These are phyloP conservation scores for Pichia pseudocactophila DNA, from an alignment of 805 yeast genomes.

Conservation along the genomic window DNA sequence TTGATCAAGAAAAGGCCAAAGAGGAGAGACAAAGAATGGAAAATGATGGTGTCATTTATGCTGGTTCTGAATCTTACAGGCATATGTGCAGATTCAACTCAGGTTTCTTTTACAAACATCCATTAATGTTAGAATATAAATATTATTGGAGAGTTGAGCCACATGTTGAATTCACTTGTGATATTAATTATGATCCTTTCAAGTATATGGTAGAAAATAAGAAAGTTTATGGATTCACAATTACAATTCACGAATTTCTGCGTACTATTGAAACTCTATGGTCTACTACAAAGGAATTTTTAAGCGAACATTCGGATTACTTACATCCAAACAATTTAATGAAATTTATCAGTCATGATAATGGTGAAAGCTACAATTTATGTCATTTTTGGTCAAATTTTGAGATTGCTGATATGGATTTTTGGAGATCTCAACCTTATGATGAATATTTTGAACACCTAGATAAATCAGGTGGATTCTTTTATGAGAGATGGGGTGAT, in stretches of 20 bases:
- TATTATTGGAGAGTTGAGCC: slow-evolving; percentile 79
- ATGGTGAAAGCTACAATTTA: slow-evolving; percentile 55
- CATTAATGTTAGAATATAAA: slow-evolving; percentile 46
- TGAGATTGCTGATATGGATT: slow-evolving; percentile 64
- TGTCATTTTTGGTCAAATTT: slow-evolving; percentile 84
- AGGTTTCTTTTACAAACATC: slow-evolving; percentile 52
- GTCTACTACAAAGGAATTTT: slow-evolving; percentile 42
- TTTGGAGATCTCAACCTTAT: slow-evolving; percentile 53
- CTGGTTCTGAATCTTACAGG: slow-evolving; percentile 32
- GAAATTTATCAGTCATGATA: slow-evolving; percentile 55
- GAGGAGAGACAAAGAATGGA: slow-evolving; percentile 49
- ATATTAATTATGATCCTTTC: slow-evolving; percentile 56
- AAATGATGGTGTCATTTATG: slow-evolving; percentile 31
- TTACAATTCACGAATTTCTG: slow-evolving; percentile 54
- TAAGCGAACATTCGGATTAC: slow-evolving; percentile 34
- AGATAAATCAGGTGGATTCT: slow-evolving; percentile 69
- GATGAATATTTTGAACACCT: slow-evolving; percentile 50
- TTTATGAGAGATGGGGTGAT: slow-evolving; percentile 89
- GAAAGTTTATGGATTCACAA: slow-evolving; percentile 58
- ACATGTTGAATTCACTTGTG: slow-evolving; percentile 51
- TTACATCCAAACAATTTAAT: slow-evolving; percentile 41
- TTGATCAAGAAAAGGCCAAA: slow-evolving; percentile 67
- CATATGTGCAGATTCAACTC: slow-evolving; percentile 41
- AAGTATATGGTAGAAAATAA: slow-evolving; percentile 43
- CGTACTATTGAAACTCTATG: slow-evolving; percentile 52